Base-by-base conservation (phyloP, 768 basidiomycete species). In the Pulveroboletus sp. region DNA sequence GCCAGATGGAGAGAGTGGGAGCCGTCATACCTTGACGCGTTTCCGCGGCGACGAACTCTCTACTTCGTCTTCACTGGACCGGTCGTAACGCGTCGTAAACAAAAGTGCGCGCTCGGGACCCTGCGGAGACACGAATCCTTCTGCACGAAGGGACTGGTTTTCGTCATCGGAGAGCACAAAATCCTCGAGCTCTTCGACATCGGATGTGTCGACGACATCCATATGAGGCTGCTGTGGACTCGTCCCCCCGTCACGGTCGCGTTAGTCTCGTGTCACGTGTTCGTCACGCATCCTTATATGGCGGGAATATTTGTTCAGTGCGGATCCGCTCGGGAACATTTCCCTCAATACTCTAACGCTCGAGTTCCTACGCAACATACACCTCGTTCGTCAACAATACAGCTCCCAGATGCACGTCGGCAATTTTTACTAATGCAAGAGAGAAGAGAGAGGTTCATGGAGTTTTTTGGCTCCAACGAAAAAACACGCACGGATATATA, bases 121-220 rank as follows among this genome's bases (percentile, higher is more conserved):
- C 29, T 35, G 53, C 43, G 53, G 49, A 39, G 46, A 50, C 20
- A 22, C 39, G 39, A 43, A 6, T 14, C 20, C 12, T 20, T 22
- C 17, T 4, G 37, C 17, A 22, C 9, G 24, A 30, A 10, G 17
- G 5, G 14, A 2, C 43, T 45, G 40, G 11, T 53, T 43, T n/a
- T 24, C 39, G 5, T 43, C 48, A 19, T 64, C 50, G 6, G 58
- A 48, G 53, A 53, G 44, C 13, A 49, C 37, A n/a, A 77, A 51
- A 38, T 72, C 71, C 57, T 78, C 78, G 34, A 73, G 71, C 55
- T 86, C 83, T 56, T 84, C 83, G 40, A 70, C 64, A 55, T 86
- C 83, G 5, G 83, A 85, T 16, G 83, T 83, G 58, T 81, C 81
- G 13, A 85, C 76, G 41, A 78, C 59, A 37, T 80, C 80, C n/a